Evolutionary conservation across 495 filamentous ascomycete species (phyloP), one percentile per base, ranked within the genome.

Genomic region (Penicillium pancosmium): DNA sequence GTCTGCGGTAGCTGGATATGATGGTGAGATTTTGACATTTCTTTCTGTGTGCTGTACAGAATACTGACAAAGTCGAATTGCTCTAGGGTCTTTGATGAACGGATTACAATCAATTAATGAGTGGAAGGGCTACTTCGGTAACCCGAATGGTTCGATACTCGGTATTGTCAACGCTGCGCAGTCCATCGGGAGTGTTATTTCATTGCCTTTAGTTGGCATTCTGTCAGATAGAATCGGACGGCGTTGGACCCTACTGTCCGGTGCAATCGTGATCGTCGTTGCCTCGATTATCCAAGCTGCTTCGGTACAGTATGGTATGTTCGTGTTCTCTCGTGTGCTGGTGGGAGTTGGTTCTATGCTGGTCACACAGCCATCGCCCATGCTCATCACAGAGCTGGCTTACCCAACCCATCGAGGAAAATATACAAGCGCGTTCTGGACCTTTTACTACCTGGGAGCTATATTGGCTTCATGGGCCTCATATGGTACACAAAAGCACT

Each of bases 131-230:
- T 58, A 53, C n/a, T 62, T 62, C 16, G 31, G 47, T 15, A 62
- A 58, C 21, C 60, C 60, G 1, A 13, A 36, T 15, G 55, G 55
- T 1, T 18, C 48, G 15, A 49, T 71, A 56, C 80, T 86, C n/a
- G 87, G 86, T 66, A 74, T 88, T 34, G 78, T 89, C 19, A 84
- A 82, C 56, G 84, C 84, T 16, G 82, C 86, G 63, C 85, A 88
- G 73, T 84, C 83, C 65, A 82, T 88, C 55, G 86, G 86, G 61
- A 82, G 78, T 59, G 78, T 89, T 54, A 43, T 67, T 11, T 50
- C 58, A 16, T 52, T 69, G 0, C 66, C 64, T 12, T 50, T 61
- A 5, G 56, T 61, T 27, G 62, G 56, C 9, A 21, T 57, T 11
- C 44, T 63, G 7, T 65, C 62, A 15, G 66, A 71, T 47, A 15